Conservation (phyloP, 257 asterid species). For the Primulina eburnea region DNA sequence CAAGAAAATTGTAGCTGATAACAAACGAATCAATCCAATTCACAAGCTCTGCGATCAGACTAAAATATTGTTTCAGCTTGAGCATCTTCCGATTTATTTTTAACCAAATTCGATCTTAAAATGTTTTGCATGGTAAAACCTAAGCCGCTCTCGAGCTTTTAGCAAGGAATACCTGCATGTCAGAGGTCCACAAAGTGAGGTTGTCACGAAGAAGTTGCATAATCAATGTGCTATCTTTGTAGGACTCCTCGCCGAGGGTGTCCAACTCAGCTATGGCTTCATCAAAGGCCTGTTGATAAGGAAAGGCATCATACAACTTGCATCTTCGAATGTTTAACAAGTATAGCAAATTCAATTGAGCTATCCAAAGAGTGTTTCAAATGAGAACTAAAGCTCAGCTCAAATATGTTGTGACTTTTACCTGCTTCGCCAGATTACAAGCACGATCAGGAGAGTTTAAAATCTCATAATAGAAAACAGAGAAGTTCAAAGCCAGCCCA, state of each 20-base stretch:
- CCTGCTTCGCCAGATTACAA: constrained; percentile 86
- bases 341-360: not conserved
- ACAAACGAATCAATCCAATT: not conserved
- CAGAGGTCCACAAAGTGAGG: constrained; percentile 85
- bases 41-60: not conserved
- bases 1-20: not conserved
- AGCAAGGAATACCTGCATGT: constrained; percentile 58
- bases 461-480: constrained; percentile 85
- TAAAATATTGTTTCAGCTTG: not conserved
- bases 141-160: not conserved
- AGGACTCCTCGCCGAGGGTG: constrained; percentile 91
- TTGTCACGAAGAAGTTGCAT: constrained; percentile 91
- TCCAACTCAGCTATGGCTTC: constrained; percentile 90
- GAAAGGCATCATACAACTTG: not conserved
- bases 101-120: not conserved
- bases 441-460: constrained; percentile 90
- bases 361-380: not conserved
- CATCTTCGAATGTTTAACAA: not conserved
- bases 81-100: not conserved
- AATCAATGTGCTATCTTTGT: constrained; percentile 93
- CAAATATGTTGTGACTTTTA: not conserved
- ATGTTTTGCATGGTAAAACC: not conserved
- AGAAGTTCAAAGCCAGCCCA: constrained; percentile 83
- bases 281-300: constrained; percentile 63
- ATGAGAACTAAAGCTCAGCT: not conserved